These are phyloP conservation scores for Cryphonectria carpinicola DNA, from an alignment of 2,329 filamentous ascomycete genomes.

Conservation along the genomic window DNA sequence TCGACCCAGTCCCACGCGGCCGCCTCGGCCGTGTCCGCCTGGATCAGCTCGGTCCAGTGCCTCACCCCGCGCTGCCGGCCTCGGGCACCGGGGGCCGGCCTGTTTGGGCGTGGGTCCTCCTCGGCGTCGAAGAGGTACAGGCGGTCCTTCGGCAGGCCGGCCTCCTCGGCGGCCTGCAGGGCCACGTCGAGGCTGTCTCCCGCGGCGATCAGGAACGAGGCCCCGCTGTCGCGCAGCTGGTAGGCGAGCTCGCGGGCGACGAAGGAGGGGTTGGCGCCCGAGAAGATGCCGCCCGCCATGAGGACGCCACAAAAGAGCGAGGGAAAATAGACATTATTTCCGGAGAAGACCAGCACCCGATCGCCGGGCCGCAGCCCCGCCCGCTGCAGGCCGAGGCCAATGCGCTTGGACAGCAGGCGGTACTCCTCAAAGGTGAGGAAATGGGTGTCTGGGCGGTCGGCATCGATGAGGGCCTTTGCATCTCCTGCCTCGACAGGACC, in stretches of 20 bases:
- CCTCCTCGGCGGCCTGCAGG: conserved; percentile 65
- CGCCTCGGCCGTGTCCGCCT: conserved; percentile 51
- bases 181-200: conserved; percentile 64
- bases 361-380: conserved; percentile 70
- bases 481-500: conserved; percentile 45
- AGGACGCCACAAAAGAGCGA: conserved; percentile 71
- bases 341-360: conserved; percentile 72
- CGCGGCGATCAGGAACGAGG: conserved; percentile 68
- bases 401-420: conserved; percentile 71
- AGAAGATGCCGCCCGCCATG: conserved; percentile 80
- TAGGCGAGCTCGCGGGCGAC: conserved; percentile 73
- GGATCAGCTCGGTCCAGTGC: conserved; percentile 69
- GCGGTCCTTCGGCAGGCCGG: conserved; percentile 55
- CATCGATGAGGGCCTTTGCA: conserved; percentile 62
- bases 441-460: conserved; percentile 67
- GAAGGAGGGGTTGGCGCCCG: conserved; percentile 55
- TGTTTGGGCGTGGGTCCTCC: conserved; percentile 40
- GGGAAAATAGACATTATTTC: conserved; percentile 75
- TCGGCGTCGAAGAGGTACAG: conserved; percentile 70
- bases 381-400: conserved; percentile 69
- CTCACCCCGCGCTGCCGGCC: conserved; percentile 45
- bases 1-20: conserved; percentile 66
- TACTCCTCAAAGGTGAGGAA: conserved; percentile 67
- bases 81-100: conserved; percentile 32
- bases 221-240: conserved; percentile 73